Conservation (phyloP, 805 yeast species). For the Millerozyma miso region DNA sequence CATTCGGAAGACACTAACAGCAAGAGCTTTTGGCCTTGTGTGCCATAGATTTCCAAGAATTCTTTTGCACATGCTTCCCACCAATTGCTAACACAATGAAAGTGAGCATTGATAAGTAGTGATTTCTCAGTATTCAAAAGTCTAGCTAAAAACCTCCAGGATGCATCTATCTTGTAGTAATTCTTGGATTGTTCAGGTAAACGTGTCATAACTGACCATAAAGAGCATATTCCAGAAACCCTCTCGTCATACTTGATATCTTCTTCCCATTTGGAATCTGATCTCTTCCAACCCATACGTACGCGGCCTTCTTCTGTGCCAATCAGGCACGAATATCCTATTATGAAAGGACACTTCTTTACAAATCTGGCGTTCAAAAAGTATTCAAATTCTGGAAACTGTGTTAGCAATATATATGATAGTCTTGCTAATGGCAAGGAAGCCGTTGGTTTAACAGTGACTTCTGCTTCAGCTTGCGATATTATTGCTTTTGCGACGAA, state of each 20-base stretch:
- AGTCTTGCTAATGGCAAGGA: conserved; percentile 77
- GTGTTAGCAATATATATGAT: conserved; percentile 48
- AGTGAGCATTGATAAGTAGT: conserved; percentile 64
- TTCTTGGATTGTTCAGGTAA: conserved; percentile 13
- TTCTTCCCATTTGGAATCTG: conserved; percentile 51
- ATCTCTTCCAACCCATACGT: conserved; percentile 85
- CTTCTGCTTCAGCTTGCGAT: conserved; percentile 91
- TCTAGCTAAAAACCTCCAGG: conserved; percentile 75
- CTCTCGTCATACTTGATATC: conserved; percentile 77
- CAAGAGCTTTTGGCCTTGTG: conserved; percentile 66
- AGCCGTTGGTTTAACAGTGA: conserved; percentile 69
- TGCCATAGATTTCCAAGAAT: conserved; percentile 56
- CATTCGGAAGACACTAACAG: conserved; percentile 44
- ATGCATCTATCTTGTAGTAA: conserved; percentile 45
- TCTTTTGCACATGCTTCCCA: conserved; percentile 79
- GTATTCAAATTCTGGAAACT: conserved; percentile 48
- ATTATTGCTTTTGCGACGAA: conserved; percentile 81
- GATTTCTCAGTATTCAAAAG: conserved; percentile 52
- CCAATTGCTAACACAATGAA: conserved; percentile 72
- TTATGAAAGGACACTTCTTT: conserved; percentile 84
- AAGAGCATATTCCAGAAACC: conserved; percentile 77
- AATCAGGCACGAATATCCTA: conserved; percentile 73
- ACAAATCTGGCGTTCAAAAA: conserved; percentile 74
- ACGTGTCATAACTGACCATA: conserved; percentile 73
- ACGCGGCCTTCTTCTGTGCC: conserved; percentile 79